Evolutionary conservation across 1,284 basidiomycete species (phyloP), one percentile per base, ranked within the genome.

Genomic region (Spongiforma sp.): DNA sequence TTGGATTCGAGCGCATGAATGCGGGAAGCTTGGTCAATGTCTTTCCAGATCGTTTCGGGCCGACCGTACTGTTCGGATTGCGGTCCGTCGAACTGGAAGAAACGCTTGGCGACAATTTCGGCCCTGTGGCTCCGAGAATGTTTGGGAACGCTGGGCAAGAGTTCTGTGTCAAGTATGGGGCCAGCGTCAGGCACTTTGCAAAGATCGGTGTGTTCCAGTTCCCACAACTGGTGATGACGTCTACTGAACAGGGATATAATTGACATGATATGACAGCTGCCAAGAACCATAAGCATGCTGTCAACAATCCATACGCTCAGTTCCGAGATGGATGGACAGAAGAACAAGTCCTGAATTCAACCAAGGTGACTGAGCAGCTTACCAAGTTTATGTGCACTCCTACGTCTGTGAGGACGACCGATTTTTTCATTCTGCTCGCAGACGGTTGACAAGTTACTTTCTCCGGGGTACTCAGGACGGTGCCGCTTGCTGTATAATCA

Each of bases 311-410:
- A 0, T 95, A 96, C 71, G 90, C 93, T 2, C 94, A 95, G 73
- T 95, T 96, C 79, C 85, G 87, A 19, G 84, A 89, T 69, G 89
- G 89, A 9, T 93, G 90, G 89, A 88, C 82, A 34, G 85, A 86
- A 15, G 87, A 93, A 66, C 84, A 94, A 69, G 84, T 94, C 26
- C 73, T 92, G 57, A 82, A 83, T 15, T 83, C 89, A 2, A 83
- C 85, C 3, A 89, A 86, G 77, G 88, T 94, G 73, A 91, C 84
- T 34, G 88, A 87, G 58, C 86, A 93, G 72, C 78, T 95, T 53
- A 95, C 93, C 4, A 90, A 92, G 73, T 91, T 87, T 74, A 94
- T 95, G 93, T 96, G 94, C 73, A 93, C 90, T 68, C 94, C 94
- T 1, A 95, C 94, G 39, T 91, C 89, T 8, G 89, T 89, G 62